phyloP scores from a whole-genome alignment of 139 green algal genomes.

The Yamagishiella unicocca region DNA sequence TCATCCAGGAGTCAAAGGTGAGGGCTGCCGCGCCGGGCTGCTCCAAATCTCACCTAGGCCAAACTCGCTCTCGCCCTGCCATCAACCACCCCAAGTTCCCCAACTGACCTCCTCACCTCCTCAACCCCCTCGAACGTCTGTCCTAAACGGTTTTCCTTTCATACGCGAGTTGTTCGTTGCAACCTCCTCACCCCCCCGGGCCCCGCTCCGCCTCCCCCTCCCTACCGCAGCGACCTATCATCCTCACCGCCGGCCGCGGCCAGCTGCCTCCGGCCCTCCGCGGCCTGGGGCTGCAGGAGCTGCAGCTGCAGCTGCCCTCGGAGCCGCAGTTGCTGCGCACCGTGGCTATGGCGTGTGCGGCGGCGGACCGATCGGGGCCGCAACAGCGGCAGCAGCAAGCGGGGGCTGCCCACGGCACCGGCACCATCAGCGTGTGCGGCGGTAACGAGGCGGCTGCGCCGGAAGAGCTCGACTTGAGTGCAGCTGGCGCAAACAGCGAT shows the following conservation, averaged over 20 bases:
- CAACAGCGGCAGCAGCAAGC: neutral
- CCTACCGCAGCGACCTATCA: constrained; percentile 53
- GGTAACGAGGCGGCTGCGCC: no score
- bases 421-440: no score
- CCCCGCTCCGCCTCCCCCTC: neutral
- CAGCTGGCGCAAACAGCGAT: neutral
- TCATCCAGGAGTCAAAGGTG: constrained; percentile 58
- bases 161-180: no score
- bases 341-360: constrained; percentile 40
- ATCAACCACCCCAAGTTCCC: no score
- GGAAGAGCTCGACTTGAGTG: constrained; percentile 8
- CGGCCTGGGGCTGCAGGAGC: neutral
- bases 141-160: no score
- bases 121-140: no score
- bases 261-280: constrained; percentile 33
- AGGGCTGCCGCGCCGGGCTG: no score
- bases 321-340: constrained; percentile 40
- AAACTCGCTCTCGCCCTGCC: no score
- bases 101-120: no score
- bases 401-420: no score
- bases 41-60: no score
- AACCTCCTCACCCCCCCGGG: neutral
- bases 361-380: neutral
- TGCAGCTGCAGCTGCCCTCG: constrained; percentile 13
- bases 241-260: constrained; percentile 46